Conservation (phyloP, 108 stramenopile species). For the Skeletonema potamos region DNA sequence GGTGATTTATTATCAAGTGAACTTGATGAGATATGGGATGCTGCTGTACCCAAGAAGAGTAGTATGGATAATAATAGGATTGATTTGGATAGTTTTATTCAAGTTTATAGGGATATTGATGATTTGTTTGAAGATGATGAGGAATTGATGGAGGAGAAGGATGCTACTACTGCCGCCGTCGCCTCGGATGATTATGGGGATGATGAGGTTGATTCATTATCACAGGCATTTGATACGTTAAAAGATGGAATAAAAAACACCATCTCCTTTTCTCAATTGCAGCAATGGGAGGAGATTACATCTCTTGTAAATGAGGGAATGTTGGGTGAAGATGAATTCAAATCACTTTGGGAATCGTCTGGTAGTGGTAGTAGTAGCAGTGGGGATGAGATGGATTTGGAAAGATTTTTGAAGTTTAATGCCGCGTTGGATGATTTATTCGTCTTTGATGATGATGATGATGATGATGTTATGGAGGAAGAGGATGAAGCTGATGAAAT, state of each 20-base stretch:
- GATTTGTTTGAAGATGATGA: slow-evolving; percentile 81
- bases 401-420: slow-evolving; percentile 76
- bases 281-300: slow-evolving; percentile 73
- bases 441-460: slow-evolving; percentile 62
- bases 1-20: slow-evolving; percentile 68
- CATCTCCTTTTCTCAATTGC: slow-evolving; percentile 45
- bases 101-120: slow-evolving; percentile 78
- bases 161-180: slow-evolving; percentile 1
- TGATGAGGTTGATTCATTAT: slow-evolving; percentile 44
- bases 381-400: slow-evolving; percentile 45
- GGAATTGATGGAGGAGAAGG: slow-evolving; percentile 33
- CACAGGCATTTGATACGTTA: slow-evolving; percentile 46
- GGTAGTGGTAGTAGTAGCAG: slow-evolving; percentile 10
- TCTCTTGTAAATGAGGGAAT: slow-evolving; percentile 67
- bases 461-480: slow-evolving; percentile 38
- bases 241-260: slow-evolving; percentile 20
- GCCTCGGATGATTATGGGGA: slow-evolving; percentile 11
- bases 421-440: slow-evolving; percentile 73
- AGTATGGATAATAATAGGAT: slow-evolving; percentile 54
- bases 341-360: slow-evolving; percentile 58
- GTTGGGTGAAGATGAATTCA: slow-evolving; percentile 76
- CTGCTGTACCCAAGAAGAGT: slow-evolving; percentile 54
- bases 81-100: slow-evolving; percentile 72
- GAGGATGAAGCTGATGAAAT: slow-evolving; percentile 19
- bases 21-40: slow-evolving; percentile 65